Evolutionary conservation across 2,329 filamentous ascomycete species (phyloP).

Genomic region (Cladosporium velox): DNA sequence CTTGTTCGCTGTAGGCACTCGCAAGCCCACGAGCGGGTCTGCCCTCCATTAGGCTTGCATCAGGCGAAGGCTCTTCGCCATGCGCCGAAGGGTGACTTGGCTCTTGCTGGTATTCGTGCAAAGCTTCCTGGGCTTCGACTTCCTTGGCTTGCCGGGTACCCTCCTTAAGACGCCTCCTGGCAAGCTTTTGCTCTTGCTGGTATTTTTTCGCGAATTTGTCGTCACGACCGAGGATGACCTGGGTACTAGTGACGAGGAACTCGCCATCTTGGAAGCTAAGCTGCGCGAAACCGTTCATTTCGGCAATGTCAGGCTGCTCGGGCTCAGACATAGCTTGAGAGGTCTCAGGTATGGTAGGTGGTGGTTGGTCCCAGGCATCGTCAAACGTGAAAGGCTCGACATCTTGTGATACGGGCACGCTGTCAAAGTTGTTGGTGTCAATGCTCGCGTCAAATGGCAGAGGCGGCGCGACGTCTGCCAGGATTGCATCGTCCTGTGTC

Average conservation of each 20-base stretch:
- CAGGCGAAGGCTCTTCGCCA: conserved; percentile 26
- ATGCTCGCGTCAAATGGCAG: conserved; percentile 11
- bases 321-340: conserved; percentile 14
- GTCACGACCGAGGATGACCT: conserved; percentile 72
- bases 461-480: conserved; percentile 1
- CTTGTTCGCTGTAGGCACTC: conserved; percentile 37
- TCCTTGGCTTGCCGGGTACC: conserved; percentile 18
- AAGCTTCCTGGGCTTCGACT: conserved; percentile 24
- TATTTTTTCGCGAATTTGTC: conserved; percentile 26
- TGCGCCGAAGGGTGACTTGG: conserved; percentile 33
- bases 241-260: conserved; percentile 76
- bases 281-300: conserved; percentile 63
- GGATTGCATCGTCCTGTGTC: neutral
- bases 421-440: conserved; percentile 12
- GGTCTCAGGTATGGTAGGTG: neutral
- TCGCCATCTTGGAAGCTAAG: conserved; percentile 73
- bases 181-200: conserved; percentile 27
- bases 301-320: conserved; percentile 20
- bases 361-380: conserved; percentile 10
- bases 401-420: conserved; percentile 6
- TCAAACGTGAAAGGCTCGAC: conserved; percentile 7
- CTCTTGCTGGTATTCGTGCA: conserved; percentile 33
- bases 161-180: conserved; percentile 18
- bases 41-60: conserved; percentile 31
- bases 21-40: conserved; percentile 32